Base-by-base conservation (phyloP, 768 basidiomycete genomes). In the Rhodotorula babjevae region DNA sequence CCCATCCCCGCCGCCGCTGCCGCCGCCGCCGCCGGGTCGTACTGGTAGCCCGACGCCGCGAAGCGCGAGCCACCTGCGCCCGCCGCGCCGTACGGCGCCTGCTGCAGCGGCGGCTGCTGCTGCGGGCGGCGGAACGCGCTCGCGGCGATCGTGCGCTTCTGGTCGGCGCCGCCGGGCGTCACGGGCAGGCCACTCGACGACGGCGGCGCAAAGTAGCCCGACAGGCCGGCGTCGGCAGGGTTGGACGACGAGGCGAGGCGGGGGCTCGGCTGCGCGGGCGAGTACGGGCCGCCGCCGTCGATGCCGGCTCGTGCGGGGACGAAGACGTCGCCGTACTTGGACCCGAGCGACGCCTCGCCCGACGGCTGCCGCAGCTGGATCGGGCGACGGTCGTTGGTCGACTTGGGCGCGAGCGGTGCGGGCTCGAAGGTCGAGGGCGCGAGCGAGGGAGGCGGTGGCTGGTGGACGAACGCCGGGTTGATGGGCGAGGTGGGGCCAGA, bases 271-370 rank as follows among this genome's bases (percentile, higher is more conserved):
- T 68, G 12, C 59, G 69, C 31, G 66, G 69, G 71, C 42, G 71
- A 73, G 59, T 68, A 72, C 65, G 73, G 65, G 5, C 72, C 70
- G 29, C 72, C 70, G 29, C 70, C 63, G 25, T 56, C 64, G 33
- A 75, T 71, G 42, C 76, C 58, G 33, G 69, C 55, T 40, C 76
- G 61, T 29, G 69, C 55, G n/a, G 68, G 44, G 19, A 71, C 69
- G 49, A 47, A 60, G 19, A 75, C 29, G 61, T 75, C 74, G 40
- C 74, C 74, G 61, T 75, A 47, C 60, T 66, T 75, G 52, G 58
- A 61, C 0, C 71, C 71, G 58, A 72, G 67, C 19, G 50, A 55
- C 16, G 50, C 31, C 6, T 53, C 67, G 16, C 52, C 29, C 29
- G 12, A 18, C 50, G 46, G 59, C 10, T 61, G 57, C 12, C 46